Conservation (phyloP, 2,329 filamentous ascomycete genomes). For the Botrytis elliptica region DNA sequence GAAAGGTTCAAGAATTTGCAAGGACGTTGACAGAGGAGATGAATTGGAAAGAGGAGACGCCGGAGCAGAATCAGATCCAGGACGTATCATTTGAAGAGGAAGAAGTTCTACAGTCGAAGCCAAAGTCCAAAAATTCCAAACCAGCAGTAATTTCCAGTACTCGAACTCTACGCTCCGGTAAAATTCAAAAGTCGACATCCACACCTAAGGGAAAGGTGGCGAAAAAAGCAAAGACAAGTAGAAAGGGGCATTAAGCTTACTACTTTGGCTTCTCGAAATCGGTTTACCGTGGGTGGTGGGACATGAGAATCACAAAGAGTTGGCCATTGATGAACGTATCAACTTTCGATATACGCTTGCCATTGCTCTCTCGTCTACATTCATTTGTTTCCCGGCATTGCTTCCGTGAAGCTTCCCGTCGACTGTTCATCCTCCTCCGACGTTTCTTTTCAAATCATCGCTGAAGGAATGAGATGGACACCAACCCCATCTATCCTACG, state of each 20-base stretch:
- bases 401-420: background rate
- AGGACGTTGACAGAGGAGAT: background rate
- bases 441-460: background rate
- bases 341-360: background rate
- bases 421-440: background rate
- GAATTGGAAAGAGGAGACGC: background rate
- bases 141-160: background rate
- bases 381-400: background rate
- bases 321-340: background rate
- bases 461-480: background rate
- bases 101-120: background rate
- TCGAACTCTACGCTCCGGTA: background rate
- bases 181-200: background rate
- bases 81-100: no score
- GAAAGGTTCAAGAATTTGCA: background rate
- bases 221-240: background rate
- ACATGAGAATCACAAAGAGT: background rate
- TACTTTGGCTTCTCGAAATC: background rate
- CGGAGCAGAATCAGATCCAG: background rate
- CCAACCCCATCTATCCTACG: background rate
- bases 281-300: background rate
- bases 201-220: background rate
- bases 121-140: background rate
- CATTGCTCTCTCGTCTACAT: background rate
- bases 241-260: background rate